These are phyloP conservation scores for Leccinum pallidistipes DNA, from an alignment of 1,284 basidiomycete species.

Conservation along the genomic window DNA sequence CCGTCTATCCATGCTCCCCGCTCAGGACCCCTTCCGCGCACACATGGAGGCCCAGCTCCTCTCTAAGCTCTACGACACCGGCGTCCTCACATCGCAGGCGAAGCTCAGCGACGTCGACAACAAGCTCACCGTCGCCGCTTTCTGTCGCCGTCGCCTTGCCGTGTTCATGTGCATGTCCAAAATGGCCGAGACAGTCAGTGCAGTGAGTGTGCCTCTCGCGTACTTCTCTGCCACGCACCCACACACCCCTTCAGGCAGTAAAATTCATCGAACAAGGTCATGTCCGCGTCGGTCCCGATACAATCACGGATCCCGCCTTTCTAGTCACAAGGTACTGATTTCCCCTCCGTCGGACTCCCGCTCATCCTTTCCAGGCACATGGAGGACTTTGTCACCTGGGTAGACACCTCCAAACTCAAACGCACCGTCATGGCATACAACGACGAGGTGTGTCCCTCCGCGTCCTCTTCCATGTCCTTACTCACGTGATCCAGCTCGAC, in stretches of 20 bases:
- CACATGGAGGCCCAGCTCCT: constrained; percentile 88
- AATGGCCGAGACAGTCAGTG: constrained; percentile 96
- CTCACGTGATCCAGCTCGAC: constrained; percentile 63
- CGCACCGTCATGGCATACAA: constrained; percentile 96
- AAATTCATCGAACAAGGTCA: constrained; percentile 99
- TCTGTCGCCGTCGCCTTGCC: constrained; percentile 89
- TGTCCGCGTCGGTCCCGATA: constrained; percentile 94
- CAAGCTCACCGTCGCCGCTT: constrained; percentile 93
- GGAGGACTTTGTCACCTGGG: constrained; percentile 99
- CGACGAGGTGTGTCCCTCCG: constrained; percentile 71
- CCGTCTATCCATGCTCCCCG: constrained; percentile 83
- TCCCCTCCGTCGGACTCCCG: constrained; percentile 1
- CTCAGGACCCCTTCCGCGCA: constrained; percentile 86
- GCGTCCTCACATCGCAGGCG: constrained; percentile 77
- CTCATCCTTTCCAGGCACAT: constrained; percentile 63
- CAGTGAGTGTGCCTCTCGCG: constrained; percentile 55
- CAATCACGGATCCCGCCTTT: constrained; percentile 95
- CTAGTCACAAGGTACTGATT: constrained; percentile 79
- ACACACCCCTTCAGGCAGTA: constrained; percentile 63
- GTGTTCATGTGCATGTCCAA: constrained; percentile 92
- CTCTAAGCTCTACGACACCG: constrained; percentile 97
- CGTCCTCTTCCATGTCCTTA: neutral
- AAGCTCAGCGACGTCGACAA: constrained; percentile 93
- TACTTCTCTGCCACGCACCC: neutral
- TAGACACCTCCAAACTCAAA: constrained; percentile 97